Base-by-base conservation (phyloP, 768 basidiomycete genomes). In the Mycena rosella region DNA sequence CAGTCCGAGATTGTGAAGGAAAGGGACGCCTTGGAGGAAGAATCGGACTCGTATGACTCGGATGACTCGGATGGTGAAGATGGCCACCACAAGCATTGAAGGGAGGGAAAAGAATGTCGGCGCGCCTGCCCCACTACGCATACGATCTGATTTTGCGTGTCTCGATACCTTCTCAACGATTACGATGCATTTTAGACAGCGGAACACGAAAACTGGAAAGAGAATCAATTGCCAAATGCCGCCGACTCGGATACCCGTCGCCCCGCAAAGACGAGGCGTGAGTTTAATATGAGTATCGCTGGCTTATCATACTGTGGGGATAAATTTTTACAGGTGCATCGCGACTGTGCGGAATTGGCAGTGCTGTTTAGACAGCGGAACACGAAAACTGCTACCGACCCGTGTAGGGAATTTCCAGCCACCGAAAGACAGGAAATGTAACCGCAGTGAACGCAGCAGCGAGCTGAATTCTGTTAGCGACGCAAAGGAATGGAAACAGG, bases 381-480 rank as follows among this genome's bases (percentile, higher is more conserved):
- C 26, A 29, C 26, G 27, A 13, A 29, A 26, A 44, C 61, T 44
- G 60, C 61, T 68, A 68, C 61, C 67, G 67, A 29, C 84, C 84
- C 5, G 79, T 83, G 52, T 80, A 69, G 10, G 76, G 77, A 68
- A 86, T 85, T 73, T 88, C 87, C 38, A 88, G 51, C 78, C 81
- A 87, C 32, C 87, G 76, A 44, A 86, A 66, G n/a, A 83, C 80
- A 1, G 83, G 83, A 58, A 82, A 88, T 5, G 81, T 76, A 13
- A 87, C 77, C 5, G 77, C 87, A 9, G 87, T 75, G 62, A 87
- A 86, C 3, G 56, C 77, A 17, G 83, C 86, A 27, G 83, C 81
- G 52, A 86, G 81, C 81, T 83, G n/a, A n/a, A n/a, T n/a, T n/a
- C n/a, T n/a, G n/a, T n/a, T n/a, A n/a, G n/a, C n/a, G n/a, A n/a